These are phyloP conservation scores for Asterella californica DNA, from an alignment of 225 moss, liverwort and hornwort genomes.

Conservation along the genomic window DNA sequence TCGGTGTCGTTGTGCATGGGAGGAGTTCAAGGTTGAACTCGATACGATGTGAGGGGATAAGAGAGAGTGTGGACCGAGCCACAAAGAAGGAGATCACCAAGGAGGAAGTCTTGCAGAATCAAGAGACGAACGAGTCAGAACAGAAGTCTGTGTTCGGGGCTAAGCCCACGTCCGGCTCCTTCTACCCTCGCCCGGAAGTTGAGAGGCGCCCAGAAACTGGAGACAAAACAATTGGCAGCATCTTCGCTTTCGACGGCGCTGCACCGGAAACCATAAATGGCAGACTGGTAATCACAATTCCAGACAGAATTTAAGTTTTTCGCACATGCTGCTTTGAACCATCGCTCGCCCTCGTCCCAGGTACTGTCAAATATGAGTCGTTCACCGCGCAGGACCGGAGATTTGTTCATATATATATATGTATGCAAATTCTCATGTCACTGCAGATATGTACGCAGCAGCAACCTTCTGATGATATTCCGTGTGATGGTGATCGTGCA, in stretches of 20 bases:
- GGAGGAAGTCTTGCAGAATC: conserved; percentile 30
- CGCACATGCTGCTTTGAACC: too few relatives aligned
- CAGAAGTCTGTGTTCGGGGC: too few relatives aligned
- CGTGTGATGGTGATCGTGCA: neutral
- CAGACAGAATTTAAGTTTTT: too few relatives aligned
- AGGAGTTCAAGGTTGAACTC: neutral
- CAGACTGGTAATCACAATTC: conserved; percentile 14
- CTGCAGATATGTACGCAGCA: too few relatives aligned
- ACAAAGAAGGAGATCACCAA: conserved; percentile 25
- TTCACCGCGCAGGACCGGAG: too few relatives aligned
- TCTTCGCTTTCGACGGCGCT: conserved; percentile 28
- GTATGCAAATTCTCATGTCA: too few relatives aligned
- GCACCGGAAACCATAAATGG: conserved; percentile 29
- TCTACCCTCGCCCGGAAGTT: too few relatives aligned
- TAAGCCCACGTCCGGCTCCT: too few relatives aligned
- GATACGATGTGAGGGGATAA: conserved; percentile 25
- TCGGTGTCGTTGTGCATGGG: neutral
- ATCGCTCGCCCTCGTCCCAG: neutral
- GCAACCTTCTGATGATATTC: neutral
- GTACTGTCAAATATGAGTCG: neutral
- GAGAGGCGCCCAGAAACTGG: too few relatives aligned
- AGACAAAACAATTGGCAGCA: too few relatives aligned
- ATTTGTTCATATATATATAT: too few relatives aligned
- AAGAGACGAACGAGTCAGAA: too few relatives aligned
- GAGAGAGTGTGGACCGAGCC: conserved; percentile 13